phyloP scores from a whole-genome alignment of 1,284 basidiomycete species.

The Ceratobasidium papillatum region DNA sequence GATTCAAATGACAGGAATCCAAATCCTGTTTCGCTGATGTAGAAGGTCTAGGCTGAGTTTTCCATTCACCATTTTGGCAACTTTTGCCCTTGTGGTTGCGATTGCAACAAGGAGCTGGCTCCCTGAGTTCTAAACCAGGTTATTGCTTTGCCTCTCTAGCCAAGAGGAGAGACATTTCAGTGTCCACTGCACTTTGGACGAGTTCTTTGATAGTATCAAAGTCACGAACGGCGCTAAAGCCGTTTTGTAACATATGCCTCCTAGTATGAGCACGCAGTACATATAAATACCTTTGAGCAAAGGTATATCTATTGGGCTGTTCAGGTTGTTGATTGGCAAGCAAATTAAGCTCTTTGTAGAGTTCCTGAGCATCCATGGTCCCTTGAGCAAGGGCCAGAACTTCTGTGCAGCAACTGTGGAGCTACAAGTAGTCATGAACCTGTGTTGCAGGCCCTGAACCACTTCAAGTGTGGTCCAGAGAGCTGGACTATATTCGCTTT shows the following conservation, averaged over 20 bases:
- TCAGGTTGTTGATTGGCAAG: background rate
- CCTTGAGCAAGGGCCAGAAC: background rate
- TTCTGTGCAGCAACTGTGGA: background rate
- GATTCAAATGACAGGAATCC: too few relatives aligned
- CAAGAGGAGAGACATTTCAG: background rate
- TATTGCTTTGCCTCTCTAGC: background rate
- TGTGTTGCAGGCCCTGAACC: background rate
- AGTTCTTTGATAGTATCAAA: background rate
- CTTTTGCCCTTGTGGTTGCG: background rate
- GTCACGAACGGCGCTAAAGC: background rate
- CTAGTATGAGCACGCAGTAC: background rate
- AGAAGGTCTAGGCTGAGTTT: background rate
- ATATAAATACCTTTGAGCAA: background rate
- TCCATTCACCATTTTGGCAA: background rate
- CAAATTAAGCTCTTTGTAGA: background rate
- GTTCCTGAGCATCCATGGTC: background rate
- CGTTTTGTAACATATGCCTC: background rate
- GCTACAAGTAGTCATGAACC: background rate
- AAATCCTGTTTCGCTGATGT: too few relatives aligned
- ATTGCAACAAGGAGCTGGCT: too few relatives aligned
- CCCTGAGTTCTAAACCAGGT: background rate
- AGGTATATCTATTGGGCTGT: background rate
- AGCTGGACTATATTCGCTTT: background rate
- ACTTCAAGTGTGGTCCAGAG: background rate
- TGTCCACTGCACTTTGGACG: background rate